phyloP scores from a whole-genome alignment of 2,329 filamentous ascomycete species.

The Cordyceps fumosorosea region DNA sequence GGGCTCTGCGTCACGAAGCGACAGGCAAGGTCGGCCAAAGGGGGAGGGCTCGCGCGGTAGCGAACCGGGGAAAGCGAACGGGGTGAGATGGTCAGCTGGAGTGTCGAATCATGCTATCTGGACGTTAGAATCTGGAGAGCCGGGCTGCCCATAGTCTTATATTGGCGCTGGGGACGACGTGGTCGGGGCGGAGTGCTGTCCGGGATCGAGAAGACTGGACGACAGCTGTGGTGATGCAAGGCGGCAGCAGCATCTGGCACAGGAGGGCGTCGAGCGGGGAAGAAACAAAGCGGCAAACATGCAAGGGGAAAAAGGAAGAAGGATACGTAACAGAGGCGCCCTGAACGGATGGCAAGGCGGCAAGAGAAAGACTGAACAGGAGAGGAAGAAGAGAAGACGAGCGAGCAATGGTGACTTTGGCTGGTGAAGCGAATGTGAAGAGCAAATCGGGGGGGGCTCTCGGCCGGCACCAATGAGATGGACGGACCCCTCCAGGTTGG shows the following conservation, averaged over 20 bases:
- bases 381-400: slow-evolving; percentile 14
- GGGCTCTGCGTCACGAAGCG: neutral
- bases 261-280: neutral
- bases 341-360: neutral
- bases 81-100: slow-evolving; percentile 19
- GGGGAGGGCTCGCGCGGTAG: neutral
- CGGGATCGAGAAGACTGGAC: slow-evolving; percentile 30
- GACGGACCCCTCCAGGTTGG: slow-evolving; percentile 6
- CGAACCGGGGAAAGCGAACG: slow-evolving; percentile 10
- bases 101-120: slow-evolving; percentile 30
- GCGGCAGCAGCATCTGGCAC: slow-evolving; percentile 5
- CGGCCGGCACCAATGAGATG: neutral
- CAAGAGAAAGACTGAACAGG: slow-evolving; percentile 10
- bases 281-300: neutral
- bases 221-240: slow-evolving; percentile 20
- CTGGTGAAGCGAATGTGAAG: slow-evolving; percentile 13
- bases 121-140: slow-evolving; percentile 21
- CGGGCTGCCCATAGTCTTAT: slow-evolving; percentile 29
- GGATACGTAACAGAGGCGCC: neutral
- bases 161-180: slow-evolving; percentile 17
- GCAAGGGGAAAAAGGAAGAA: neutral
- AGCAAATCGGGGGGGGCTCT: neutral
- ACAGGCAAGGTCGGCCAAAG: neutral
- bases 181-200: slow-evolving; percentile 17
- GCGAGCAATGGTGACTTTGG: neutral